Conservation (phyloP, 768 basidiomycete genomes). For the Panaeolus cyanescens region DNA sequence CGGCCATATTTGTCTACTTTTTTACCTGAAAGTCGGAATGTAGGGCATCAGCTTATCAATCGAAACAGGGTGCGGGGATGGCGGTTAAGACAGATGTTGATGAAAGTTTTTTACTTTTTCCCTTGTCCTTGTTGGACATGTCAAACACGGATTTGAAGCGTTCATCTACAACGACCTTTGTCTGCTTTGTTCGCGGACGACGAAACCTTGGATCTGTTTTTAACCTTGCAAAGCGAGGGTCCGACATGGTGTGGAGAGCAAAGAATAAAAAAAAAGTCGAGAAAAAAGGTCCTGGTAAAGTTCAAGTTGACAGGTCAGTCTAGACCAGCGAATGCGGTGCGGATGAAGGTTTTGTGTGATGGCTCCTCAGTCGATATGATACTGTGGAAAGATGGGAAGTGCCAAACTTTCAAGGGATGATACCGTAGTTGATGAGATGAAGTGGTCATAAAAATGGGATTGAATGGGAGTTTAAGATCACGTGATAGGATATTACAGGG, state of each 20-base stretch:
- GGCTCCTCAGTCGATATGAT: too few species aligned
- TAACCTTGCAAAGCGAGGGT: slow-evolving; percentile 86
- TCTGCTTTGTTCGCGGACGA: slow-evolving; percentile 72
- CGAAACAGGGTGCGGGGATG: background rate
- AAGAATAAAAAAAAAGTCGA: background rate
- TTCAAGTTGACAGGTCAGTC: background rate
- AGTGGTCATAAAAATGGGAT: background rate
- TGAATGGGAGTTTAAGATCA: background rate
- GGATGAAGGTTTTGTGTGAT: background rate
- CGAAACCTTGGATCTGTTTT: slow-evolving; percentile 94
- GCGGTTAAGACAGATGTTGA: background rate
- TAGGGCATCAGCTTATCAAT: slow-evolving; percentile 3
- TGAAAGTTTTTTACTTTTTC: slow-evolving; percentile 15
- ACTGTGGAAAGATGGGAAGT: background rate
- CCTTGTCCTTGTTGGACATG: slow-evolving; percentile 42
- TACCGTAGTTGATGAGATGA: background rate
- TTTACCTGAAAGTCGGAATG: slow-evolving; percentile 39
- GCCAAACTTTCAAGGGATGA: background rate
- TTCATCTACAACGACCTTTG: slow-evolving; percentile 88
- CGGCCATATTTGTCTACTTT: slow-evolving; percentile 91
- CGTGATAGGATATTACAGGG: background rate
- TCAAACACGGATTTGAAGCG: slow-evolving; percentile 84
- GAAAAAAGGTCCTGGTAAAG: background rate
- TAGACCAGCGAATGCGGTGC: background rate
- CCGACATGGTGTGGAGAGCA: slow-evolving; percentile 50